Base-by-base conservation (phyloP, 2,329 filamentous ascomycete genomes). In the Pyricularia sp. region DNA sequence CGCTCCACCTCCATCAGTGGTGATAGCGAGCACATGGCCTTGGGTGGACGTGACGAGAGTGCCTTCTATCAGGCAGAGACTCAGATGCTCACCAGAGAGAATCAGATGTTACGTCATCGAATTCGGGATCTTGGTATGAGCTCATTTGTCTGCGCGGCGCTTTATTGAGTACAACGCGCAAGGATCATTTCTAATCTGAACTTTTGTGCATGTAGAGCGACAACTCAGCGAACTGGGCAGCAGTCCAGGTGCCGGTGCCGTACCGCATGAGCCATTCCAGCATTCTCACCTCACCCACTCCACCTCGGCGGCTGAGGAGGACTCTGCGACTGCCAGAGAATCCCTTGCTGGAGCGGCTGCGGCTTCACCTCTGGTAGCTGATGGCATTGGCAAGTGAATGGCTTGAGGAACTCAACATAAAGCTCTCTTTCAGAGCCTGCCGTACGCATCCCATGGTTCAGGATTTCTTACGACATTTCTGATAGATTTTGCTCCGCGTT, bases 31-130 rank as follows among this genome's bases (percentile, higher is more conserved):
- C 70, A 72, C 33, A 85, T 82, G 77, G 75, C 82, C 62, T 79
- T 88, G 1, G 83, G 82, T n/a, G 83, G 83, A 8, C 80, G 89
- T 22, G 89, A 92, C 70, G 89, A 93, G 73, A 87, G 83, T 68
- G 87, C 88, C 0, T 92, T 91, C 73, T 93, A 93, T 71, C 89
- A 92, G 73, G 89, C 89, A 4, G 90, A 93, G 76, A 91, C 89
- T 1, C 88, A 91, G 75, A 91, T 85, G 76, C 75, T 93, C 70
- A 83, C 86, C 26, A 81, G 90, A 30, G 90, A 93, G 77, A 93
- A 93, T 69, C 89, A 93, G 75, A 92, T 93, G 89, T 78, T 93
- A 63, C 86, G 88, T 67, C 82, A 87, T 72, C 82, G 90, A 62
- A 89, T 92, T 66, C 81, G 87, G 44, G 89, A 92, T 70, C 77